These are phyloP conservation scores for Tricholoma hemisulphureum DNA, from an alignment of 768 basidiomycete species.

Conservation along the genomic window DNA sequence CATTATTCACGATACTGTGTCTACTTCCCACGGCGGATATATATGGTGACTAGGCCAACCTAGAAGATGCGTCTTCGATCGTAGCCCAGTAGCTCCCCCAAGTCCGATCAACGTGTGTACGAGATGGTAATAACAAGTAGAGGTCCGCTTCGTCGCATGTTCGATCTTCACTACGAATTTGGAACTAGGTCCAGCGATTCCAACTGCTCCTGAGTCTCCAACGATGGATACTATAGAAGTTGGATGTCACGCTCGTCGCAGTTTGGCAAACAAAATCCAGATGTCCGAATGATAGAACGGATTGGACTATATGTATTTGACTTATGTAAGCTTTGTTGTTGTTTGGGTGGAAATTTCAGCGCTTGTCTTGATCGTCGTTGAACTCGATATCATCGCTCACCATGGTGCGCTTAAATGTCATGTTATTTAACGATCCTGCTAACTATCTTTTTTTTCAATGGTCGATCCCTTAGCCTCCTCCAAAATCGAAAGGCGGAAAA, in stretches of 20 bases:
- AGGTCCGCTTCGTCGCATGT: too few relatives aligned
- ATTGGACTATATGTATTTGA: too few relatives aligned
- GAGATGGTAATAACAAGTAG: too few relatives aligned
- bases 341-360: constrained; percentile 21
- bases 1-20: constrained; percentile 7
- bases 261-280: too few relatives aligned
- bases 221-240: too few relatives aligned
- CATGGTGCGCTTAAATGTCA: constrained; percentile 46
- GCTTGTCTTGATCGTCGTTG: constrained; percentile 14
- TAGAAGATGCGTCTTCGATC: too few relatives aligned
- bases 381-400: constrained; percentile 35
- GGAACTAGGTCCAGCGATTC: neutral
- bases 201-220: too few relatives aligned
- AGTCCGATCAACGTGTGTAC: too few relatives aligned
- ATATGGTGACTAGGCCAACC: too few relatives aligned
- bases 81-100: too few relatives aligned
- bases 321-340: constrained; percentile 20
- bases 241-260: too few relatives aligned
- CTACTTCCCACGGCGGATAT: neutral
- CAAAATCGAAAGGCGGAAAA: constrained; percentile 97
- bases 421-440: neutral
- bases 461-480: constrained; percentile 76
- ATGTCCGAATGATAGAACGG: too few relatives aligned
- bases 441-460: constrained; percentile 13
- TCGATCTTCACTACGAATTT: neutral